These are phyloP conservation scores for Colletotrichum sp. DNA, from an alignment of 2,329 filamentous ascomycete genomes.

Conservation along the genomic window DNA sequence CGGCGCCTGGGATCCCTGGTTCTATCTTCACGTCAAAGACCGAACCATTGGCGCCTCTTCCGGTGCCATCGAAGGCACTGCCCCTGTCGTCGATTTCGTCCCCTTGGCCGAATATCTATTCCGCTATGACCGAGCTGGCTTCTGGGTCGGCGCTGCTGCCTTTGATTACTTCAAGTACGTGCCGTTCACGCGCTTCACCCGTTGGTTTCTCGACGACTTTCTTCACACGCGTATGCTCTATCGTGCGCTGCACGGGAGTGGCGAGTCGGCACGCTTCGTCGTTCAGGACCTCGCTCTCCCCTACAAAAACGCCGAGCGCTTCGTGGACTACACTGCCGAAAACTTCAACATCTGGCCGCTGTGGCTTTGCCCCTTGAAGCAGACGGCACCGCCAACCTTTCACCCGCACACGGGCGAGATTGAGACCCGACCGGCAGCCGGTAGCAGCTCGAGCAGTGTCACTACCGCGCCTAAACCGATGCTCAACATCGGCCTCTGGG, in stretches of 20 bases:
- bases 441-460: neutral
- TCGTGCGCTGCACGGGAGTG: slow-evolving; percentile 71
- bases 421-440: slow-evolving; percentile 24
- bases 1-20: slow-evolving; percentile 73
- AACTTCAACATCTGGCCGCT: slow-evolving; percentile 63
- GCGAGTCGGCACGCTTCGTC: slow-evolving; percentile 68
- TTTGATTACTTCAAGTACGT: slow-evolving; percentile 71
- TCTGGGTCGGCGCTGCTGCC: slow-evolving; percentile 73
- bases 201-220: slow-evolving; percentile 75
- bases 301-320: slow-evolving; percentile 55
- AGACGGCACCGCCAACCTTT: slow-evolving; percentile 55
- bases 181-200: slow-evolving; percentile 69
- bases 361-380: slow-evolving; percentile 63
- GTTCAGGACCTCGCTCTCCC: slow-evolving; percentile 71
- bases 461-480: slow-evolving; percentile 38
- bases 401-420: slow-evolving; percentile 55
- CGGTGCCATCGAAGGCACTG: slow-evolving; percentile 22
- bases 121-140: slow-evolving; percentile 76
- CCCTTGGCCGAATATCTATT: slow-evolving; percentile 77
- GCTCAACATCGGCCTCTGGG: slow-evolving; percentile 79
- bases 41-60: slow-evolving; percentile 34
- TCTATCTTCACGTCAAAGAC: slow-evolving; percentile 72
- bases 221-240: slow-evolving; percentile 78
- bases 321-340: slow-evolving; percentile 59
- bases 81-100: slow-evolving; percentile 56